Evolutionary conservation across 2,329 filamentous ascomycete genomes (phyloP), one percentile per base, ranked within the genome.

Genomic region (Diaporthe caulivora): DNA sequence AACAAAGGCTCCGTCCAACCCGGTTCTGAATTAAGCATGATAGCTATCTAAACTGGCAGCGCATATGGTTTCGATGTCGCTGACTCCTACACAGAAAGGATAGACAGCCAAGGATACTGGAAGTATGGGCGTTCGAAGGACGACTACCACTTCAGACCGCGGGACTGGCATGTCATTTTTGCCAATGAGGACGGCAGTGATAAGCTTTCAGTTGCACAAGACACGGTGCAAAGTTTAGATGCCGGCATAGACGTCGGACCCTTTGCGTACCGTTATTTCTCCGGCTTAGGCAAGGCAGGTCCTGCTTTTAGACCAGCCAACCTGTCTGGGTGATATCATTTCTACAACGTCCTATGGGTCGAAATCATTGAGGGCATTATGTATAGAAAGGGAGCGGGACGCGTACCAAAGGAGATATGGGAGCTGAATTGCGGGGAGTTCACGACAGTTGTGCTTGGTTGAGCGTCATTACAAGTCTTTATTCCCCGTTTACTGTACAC

Each of bases 31-130:
- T n/a, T 44, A 4, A 13, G 31, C 4, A 44, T 44, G 17, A 47
- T 62, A 44, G 58, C 58, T 15, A 62, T 62, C 58, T 62, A 37
- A 17, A 62, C 58, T 21, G 58, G 58, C 1, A 47, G 58, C 40
- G 40, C 58, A 29, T 21, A 31, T 21, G 9, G 44, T 1, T 0
- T 0, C 6, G 37, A 62, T 15, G 40, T 62, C 1, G 40, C 40
- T 0, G 7, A 1, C 10, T 42, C n/a, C 13, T 60, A 29, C 13
- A n/a, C 57, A 44, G 58, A 62, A 62, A 62, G 2, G 37, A 8
- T 62, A 47, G 58, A 62, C 40, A 44, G 58, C 40, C 3, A 13
- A 1, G 24, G 40, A 3, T 13, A 18, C 24, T 62, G 58, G 24
- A 0, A 2, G 21, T 62, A 62, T 62, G 2, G 24, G 24, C 17